Evolutionary conservation across 352 stramenopile genomes (phyloP).

Genomic region (Phytopythium sindhum): DNA sequence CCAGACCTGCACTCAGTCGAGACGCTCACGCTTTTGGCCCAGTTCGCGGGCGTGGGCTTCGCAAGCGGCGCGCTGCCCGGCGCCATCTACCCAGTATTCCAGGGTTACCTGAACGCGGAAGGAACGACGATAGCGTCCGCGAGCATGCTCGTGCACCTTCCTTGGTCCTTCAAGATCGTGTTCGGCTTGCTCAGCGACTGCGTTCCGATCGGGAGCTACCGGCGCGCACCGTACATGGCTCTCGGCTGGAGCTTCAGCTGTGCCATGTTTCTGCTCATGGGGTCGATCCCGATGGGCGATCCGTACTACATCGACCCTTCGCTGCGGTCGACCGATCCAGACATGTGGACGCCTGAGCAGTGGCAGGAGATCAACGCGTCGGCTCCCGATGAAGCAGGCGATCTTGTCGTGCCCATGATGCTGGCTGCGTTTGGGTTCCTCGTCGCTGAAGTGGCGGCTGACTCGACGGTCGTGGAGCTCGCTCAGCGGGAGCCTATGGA

Average conservation of each 20-base stretch:
- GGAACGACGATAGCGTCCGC: conserved; percentile 52
- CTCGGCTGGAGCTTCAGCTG: conserved; percentile 51
- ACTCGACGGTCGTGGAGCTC: conserved; percentile 63
- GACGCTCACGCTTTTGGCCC: conserved; percentile 34
- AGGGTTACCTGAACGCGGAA: conserved; percentile 54
- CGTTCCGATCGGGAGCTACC: conserved; percentile 52
- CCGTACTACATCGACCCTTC: conserved; percentile 48
- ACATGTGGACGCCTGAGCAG: conserved; percentile 29
- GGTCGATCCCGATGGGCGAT: conserved; percentile 21
- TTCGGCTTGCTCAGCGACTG: conserved; percentile 58
- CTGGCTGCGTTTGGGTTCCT: conserved; percentile 66
- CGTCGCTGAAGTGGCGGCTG: conserved; percentile 47
- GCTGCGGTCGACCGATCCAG: conserved; percentile 26
- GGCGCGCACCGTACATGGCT: conserved; percentile 55
- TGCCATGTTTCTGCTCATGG: conserved; percentile 48
- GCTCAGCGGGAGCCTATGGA: conserved; percentile 46
- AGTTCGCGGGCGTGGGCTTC: conserved; percentile 59
- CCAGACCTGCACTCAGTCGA: conserved; percentile 27
- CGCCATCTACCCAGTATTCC: conserved; percentile 55
- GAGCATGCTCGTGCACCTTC: conserved; percentile 41
- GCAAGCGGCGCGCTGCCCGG: conserved; percentile 39
- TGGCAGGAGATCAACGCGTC: conserved; percentile 36
- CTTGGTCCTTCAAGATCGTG: conserved; percentile 63
- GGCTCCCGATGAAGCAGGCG: conserved; percentile 31
- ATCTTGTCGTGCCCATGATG: conserved; percentile 72